phyloP scores from a whole-genome alignment of 2,329 filamentous ascomycete genomes.

The Fusarium haematococcum region DNA sequence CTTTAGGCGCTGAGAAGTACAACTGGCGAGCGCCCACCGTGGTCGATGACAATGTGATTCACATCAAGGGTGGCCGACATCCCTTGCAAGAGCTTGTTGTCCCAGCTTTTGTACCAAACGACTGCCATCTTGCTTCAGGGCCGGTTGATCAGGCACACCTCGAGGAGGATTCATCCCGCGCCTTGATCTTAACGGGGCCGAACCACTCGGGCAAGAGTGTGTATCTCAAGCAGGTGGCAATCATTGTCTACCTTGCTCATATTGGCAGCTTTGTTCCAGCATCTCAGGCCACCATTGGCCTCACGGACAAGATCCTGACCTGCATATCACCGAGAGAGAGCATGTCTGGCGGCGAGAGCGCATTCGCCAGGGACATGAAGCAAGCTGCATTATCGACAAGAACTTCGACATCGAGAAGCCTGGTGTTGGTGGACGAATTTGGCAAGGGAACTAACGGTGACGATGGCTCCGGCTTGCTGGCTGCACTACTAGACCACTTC shows the following conservation, averaged over 20 bases:
- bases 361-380: conserved; percentile 83
- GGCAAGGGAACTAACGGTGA: conserved; percentile 71
- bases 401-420: conserved; percentile 78
- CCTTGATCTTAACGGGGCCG: conserved; percentile 87
- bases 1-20: conserved; percentile 80
- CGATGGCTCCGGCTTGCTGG: conserved; percentile 69
- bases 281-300: conserved; percentile 77
- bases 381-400: conserved; percentile 84
- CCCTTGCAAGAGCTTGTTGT: conserved; percentile 88
- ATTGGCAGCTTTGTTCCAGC: conserved; percentile 94
- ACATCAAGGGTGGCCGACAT: conserved; percentile 84
- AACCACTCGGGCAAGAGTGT: conserved; percentile 98
- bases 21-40: conserved; percentile 77
- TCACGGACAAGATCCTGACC: conserved; percentile 94
- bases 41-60: conserved; percentile 75
- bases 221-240: conserved; percentile 91
- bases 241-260: conserved; percentile 93
- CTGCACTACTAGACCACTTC: conserved; percentile 69
- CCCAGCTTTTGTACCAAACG: conserved; percentile 84
- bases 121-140: conserved; percentile 77
- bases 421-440: conserved; percentile 95
- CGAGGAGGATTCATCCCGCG: conserved; percentile 56
- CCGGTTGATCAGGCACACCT: conserved; percentile 39
- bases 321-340: conserved; percentile 81
- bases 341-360: conserved; percentile 68